Conservation (phyloP, 2,329 filamentous ascomycete species). For the Aspergillus hortae region DNA sequence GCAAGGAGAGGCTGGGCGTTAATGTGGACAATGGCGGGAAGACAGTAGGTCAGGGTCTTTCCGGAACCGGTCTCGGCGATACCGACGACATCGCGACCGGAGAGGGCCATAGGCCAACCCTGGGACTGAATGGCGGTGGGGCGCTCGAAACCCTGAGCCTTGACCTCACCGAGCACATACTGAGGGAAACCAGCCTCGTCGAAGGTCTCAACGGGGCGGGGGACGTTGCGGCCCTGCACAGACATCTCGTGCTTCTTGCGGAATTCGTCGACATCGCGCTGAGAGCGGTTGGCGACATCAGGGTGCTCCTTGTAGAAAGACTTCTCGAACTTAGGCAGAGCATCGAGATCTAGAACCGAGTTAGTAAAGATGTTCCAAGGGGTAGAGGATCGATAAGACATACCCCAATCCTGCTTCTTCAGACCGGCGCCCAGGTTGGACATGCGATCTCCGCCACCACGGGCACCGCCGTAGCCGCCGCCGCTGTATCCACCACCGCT, state of each 20-base stretch:
- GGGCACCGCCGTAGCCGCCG: constrained; percentile 30
- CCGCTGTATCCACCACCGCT: constrained; percentile 30
- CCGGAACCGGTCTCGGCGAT: constrained; percentile 98
- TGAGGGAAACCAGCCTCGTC: constrained; percentile 95
- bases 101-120: constrained; percentile 98
- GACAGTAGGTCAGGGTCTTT: constrained; percentile 98
- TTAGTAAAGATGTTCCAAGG: constrained; percentile 20
- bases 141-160: constrained; percentile 90
- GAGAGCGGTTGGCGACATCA: constrained; percentile 68
- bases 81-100: constrained; percentile 96
- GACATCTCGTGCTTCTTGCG: constrained; percentile 81
- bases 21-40: constrained; percentile 98
- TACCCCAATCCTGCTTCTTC: constrained; percentile 86
- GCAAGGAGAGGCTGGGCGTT: constrained; percentile 96
- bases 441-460: constrained; percentile 83
- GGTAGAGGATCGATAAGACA: constrained; percentile 35
- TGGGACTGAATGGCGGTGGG: constrained; percentile 97
- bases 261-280: constrained; percentile 82
- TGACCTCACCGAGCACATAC: constrained; percentile 98
- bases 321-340: constrained; percentile 96
- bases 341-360: constrained; percentile 60
- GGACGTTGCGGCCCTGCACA: constrained; percentile 73
- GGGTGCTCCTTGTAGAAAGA: constrained; percentile 97
- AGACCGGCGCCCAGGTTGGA: constrained; percentile 81
- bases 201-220: constrained; percentile 93